Percentiles rank a stretch among this genome's conserved stretches.
Conservation (phyloP, 768 basidiomycete genomes). For the Kwoniella bestiolae region DNA sequence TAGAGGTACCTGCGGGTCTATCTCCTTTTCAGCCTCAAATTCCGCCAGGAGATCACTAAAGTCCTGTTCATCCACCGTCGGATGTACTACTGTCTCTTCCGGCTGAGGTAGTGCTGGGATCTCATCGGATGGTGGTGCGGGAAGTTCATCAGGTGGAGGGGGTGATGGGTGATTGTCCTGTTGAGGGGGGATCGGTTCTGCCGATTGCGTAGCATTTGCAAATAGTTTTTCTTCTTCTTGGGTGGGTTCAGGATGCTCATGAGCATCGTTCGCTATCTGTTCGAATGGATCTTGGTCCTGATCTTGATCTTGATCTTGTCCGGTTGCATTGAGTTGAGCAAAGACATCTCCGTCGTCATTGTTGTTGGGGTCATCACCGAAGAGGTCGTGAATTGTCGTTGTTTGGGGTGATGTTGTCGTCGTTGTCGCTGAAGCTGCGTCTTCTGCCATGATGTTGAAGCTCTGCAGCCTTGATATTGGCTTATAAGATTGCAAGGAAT, state of each 20-base stretch:
- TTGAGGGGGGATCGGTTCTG: not conserved
- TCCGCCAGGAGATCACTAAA: conserved; percentile 44
- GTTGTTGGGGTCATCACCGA: conserved; percentile 4
- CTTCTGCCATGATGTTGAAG: not conserved
- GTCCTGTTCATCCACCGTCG: conserved; percentile 20
- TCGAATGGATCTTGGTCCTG: conserved; percentile 13
- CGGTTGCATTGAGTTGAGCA: conserved; percentile 12
- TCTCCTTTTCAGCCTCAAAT: conserved; percentile 32
- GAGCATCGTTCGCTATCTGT: not conserved
- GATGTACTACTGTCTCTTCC: not conserved
- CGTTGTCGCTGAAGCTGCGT: not conserved
- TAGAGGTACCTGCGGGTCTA: not conserved
- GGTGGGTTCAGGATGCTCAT: not conserved
- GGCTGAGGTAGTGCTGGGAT: not conserved
- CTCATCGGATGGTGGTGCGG: conserved; percentile 12
- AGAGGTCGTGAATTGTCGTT: conserved; percentile 16
- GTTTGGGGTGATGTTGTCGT: not conserved
- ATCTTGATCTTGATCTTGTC: conserved; percentile 8
- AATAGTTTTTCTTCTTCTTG: conserved; percentile 4
- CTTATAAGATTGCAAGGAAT: not conserved
- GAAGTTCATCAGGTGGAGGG: conserved; percentile 3
- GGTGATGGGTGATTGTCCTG: conserved; percentile 11
- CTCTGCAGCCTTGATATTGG: not conserved
- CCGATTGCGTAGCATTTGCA: conserved; percentile 12
- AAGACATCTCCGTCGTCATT: conserved; percentile 18